These are phyloP conservation scores for Martensiomyces pterosporus DNA, from an alignment of 192 early-diverging fungal genomes.

Conservation along the genomic window DNA sequence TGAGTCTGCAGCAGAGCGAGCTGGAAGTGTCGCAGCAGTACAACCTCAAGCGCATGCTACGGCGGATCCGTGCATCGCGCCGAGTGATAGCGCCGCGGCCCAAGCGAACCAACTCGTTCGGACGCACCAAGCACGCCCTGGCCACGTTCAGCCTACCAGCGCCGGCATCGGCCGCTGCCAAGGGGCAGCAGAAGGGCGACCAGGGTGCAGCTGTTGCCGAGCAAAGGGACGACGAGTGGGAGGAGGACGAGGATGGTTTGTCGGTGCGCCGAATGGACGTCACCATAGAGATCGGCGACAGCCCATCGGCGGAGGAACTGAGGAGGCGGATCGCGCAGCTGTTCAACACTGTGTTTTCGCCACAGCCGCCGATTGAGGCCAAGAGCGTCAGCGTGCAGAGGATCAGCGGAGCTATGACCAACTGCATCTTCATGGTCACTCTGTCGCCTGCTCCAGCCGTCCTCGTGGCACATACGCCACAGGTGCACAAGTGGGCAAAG, in stretches of 20 bases:
- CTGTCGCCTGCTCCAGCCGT: constrained; percentile 21
- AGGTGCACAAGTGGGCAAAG: constrained; percentile 4
- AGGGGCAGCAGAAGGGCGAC: neutral
- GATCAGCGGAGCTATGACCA: constrained; percentile 71
- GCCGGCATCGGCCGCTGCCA: neutral
- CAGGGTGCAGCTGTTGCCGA: neutral
- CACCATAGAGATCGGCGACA: constrained; percentile 31
- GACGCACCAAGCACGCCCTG: constrained; percentile 3
- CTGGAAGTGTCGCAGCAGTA: constrained; percentile 40
- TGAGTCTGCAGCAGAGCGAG: constrained; percentile 34
- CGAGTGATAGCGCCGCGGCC: too few species aligned
- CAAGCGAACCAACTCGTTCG: too few species aligned
- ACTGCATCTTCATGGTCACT: constrained; percentile 51
- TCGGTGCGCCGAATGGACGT: constrained; percentile 22
- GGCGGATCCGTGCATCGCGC: constrained; percentile 27
- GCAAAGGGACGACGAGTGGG: constrained; percentile 14
- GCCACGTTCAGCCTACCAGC: neutral
- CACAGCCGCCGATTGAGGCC: constrained; percentile 5
- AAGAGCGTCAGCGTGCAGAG: constrained; percentile 39
- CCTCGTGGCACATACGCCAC: constrained; percentile 6
- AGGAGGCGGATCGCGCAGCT: constrained; percentile 16
- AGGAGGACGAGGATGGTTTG: constrained; percentile 15
- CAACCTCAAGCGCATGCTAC: constrained; percentile 43
- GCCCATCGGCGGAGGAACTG: constrained; percentile 16
- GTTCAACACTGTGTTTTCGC: constrained; percentile 32